Evolutionary conservation across 2,329 filamentous ascomycete species (phyloP), one percentile per base, ranked within the genome.

Genomic region (Fusarium torreyae): DNA sequence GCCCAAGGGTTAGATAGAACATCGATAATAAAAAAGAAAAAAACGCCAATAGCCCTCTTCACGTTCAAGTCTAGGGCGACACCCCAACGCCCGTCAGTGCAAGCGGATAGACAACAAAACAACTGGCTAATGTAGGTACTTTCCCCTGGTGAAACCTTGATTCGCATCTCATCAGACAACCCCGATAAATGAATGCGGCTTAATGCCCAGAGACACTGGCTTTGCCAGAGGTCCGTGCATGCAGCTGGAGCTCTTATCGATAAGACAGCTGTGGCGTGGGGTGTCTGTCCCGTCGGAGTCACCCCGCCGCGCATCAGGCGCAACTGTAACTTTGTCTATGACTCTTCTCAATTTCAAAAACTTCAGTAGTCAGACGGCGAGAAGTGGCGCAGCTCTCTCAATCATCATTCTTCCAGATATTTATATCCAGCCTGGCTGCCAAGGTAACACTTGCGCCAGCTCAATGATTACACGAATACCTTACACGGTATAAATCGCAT

Each of bases 391-490:
- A 72, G 58, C 55, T 40, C 57, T 50, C 33, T 38, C 15, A 53
- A 56, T 34, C 42, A 50, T 46, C 42, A 49, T 40, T 44, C n/a
- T 33, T 42, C n/a, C 17, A 18, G 45, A 31, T 67, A 67, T 54
- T 60, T 67, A 70, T 65, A 57, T 36, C 24, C 38, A 24, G 9
- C 18, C 18, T 48, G 26, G 22, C 28, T 43, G 38, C 40, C 46
- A 39, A 28, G 10, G 39, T 22, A 15, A 33, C 15, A 45, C 51
- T 39, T 43, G n/a, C 43, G 43, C 34, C 44, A 55, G 67, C n/a
- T 56, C 67, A 69, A 77, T 78, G 75, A 76, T 75, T 59, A 63
- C 56, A 45, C 70, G 67, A 73, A 77, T 76, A 77, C 49, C 54
- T 26, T 63, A 58, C 39, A 57, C 56, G 63, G 43, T 40, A 52